Percentiles rank a stretch among this genome's conserved stretches.
These are phyloP conservation scores for Cryptosporidium parvum DNA, from an alignment of 169 alveolate species.

Conservation along the genomic window DNA sequence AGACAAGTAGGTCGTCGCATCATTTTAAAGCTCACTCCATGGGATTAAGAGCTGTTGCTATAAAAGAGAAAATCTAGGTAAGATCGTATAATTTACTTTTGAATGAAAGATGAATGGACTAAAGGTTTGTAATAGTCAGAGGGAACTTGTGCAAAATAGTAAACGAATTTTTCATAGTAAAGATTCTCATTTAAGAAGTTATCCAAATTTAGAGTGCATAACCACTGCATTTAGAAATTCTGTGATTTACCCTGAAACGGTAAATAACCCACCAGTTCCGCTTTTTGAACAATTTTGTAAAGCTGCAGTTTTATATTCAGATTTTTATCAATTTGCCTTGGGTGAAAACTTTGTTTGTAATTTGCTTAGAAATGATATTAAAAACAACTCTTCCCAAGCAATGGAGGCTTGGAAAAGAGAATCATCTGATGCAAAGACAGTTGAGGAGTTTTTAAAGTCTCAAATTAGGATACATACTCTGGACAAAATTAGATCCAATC, in stretches of 20 bases:
- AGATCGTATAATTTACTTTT: neutral
- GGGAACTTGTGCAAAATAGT: neutral
- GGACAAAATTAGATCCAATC: neutral
- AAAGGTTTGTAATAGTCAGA: neutral
- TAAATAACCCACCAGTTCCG: neutral
- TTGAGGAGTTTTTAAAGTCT: constrained; percentile 43
- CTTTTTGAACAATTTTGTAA: constrained; percentile 48
- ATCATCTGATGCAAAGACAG: constrained; percentile 35
- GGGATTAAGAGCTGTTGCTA: neutral
- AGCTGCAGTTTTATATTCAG: constrained; percentile 27
- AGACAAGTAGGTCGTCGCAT: neutral
- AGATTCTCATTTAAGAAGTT: neutral
- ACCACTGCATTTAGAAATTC: neutral
- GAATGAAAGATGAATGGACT: neutral
- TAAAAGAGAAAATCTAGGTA: neutral
- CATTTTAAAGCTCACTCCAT: neutral
- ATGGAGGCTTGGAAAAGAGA: constrained; percentile 41
- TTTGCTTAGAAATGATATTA: constrained; percentile 28
- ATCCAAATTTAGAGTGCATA: constrained; percentile 4
- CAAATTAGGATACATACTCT: constrained; percentile 45
- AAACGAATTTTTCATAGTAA: neutral
- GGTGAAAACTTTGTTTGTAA: constrained; percentile 52
- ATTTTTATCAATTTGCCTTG: constrained; percentile 9
- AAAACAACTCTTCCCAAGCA: constrained; percentile 12
- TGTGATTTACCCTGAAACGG: neutral